These are phyloP conservation scores for Tillandsia leiboldiana DNA, from an alignment of 176 grass and related monocot genomes.

Conservation along the genomic window DNA sequence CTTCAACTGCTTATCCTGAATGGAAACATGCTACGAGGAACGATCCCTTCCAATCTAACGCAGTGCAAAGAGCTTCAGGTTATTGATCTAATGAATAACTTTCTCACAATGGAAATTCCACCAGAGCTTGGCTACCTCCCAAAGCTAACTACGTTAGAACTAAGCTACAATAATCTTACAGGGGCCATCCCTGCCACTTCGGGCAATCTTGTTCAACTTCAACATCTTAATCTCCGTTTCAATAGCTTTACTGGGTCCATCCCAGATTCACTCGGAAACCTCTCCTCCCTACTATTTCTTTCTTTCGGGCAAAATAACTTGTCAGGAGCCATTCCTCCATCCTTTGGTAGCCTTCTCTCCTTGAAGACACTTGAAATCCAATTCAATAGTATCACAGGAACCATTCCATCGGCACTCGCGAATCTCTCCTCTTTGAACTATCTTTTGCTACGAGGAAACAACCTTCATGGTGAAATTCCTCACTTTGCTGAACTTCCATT, in stretches of 20 bases:
- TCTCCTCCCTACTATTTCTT: background rate
- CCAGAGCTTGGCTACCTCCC: constrained; percentile 13
- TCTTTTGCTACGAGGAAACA: too few relatives aligned
- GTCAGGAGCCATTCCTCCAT: constrained; percentile 24
- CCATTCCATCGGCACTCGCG: background rate
- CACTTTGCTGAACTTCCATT: too few relatives aligned
- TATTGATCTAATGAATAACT: background rate
- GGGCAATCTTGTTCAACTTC: constrained; percentile 24
- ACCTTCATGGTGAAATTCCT: too few relatives aligned
- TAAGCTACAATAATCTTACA: background rate
- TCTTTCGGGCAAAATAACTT: background rate
- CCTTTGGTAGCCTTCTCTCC: constrained; percentile 21
- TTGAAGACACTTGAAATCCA: background rate
- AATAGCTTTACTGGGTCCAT: constrained; percentile 19
- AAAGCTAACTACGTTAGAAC: background rate
- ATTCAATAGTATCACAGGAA: background rate
- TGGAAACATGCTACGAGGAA: background rate
- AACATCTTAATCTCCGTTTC: background rate
- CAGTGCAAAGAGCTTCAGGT: background rate
- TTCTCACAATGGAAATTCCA: constrained; percentile 23
- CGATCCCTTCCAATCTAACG: background rate
- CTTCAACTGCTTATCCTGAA: constrained; percentile 8
- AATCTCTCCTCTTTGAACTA: background rate
- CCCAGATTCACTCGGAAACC: background rate
- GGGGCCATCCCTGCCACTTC: constrained; percentile 8